A percentile compares a stretch with the other conserved stretches of the same genome.
phyloP scores from a whole-genome alignment of 768 basidiomycete species.

The Clitopilus passeckerianus region DNA sequence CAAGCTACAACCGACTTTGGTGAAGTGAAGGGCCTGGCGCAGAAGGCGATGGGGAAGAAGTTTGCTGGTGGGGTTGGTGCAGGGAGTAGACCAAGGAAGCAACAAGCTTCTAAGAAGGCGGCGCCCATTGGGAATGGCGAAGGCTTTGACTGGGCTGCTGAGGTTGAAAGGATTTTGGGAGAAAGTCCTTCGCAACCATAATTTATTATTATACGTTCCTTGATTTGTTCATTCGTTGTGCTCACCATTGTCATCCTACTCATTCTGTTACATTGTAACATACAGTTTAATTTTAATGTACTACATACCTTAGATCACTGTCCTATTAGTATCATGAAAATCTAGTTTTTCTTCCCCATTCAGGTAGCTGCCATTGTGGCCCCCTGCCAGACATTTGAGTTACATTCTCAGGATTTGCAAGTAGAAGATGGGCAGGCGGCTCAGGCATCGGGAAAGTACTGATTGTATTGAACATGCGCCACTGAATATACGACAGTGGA shows the following conservation, averaged over 20 bases:
- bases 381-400: too few relatives aligned
- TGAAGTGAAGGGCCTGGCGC: conserved; percentile 67
- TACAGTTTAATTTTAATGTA: background rate
- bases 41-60: conserved; percentile 40
- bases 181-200: too few relatives aligned
- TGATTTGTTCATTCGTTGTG: too few relatives aligned
- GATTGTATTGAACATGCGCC: background rate
- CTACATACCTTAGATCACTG: background rate
- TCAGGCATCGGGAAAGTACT: background rate
- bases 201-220: too few relatives aligned
- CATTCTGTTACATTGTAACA: too few relatives aligned
- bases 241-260: too few relatives aligned
- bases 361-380: too few relatives aligned
- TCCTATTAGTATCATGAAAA: background rate
- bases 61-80: conserved; percentile 25
- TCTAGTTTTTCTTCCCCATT: too few relatives aligned
- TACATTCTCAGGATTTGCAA: background rate
- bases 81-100: conserved; percentile 14
- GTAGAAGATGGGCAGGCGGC: too few relatives aligned
- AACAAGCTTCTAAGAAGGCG: conserved; percentile 16
- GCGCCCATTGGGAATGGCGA: conserved; percentile 34
- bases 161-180: conserved; percentile 28
- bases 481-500: background rate
- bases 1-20: conserved; percentile 70
- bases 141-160: conserved; percentile 37